Evolutionary conservation across 2,329 filamentous ascomycete species (phyloP), one percentile per base, ranked within the genome.

Genomic region (Ophiognomonia clavigignenti-juglandacearum): DNA sequence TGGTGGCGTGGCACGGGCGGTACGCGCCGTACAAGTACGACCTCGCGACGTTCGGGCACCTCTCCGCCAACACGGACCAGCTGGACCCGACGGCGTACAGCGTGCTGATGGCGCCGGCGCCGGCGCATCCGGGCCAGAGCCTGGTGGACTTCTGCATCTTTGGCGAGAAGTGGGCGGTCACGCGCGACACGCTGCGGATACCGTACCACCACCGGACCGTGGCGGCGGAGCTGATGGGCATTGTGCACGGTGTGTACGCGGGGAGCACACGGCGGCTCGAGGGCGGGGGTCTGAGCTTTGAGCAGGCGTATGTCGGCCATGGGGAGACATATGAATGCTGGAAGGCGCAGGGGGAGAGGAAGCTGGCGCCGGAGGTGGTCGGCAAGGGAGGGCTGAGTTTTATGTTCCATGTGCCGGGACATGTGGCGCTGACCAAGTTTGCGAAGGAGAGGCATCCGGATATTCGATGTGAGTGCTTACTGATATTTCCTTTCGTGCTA

Each of bases 1-100:
- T 85, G 3, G 80, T 83, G 0, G 80, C 80, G 4, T 85, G 81
- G 80, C 80, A 84, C 54, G 81, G 81, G 24, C 75, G 75, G 39
- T 82, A 83, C 59, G 78, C 78, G 47, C 53, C 56, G 2, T 53
- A 50, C 50, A 74, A 75, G 58, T 76, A 76, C 56, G 72, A 73
- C 45, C 59, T 74, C 4, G 70, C 69, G n/a, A 73, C 73, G 47
- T 59, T 80, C 72, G 69, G 73, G 66, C 62, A 75, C 65, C 78
- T 80, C 43, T 70, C 68, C 47, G 73, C 80, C 45, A 77, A 75
- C 10, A 75, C 72, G 56, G 80, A 84, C 60, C 80, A 84, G 55
- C 78, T 78, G 1, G 80, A 84, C 52, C 80, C 80, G 1, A 78
- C 72, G 31, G 74, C 83, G 51, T 83, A 75, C 62, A 80, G 75